phyloP scores from a whole-genome alignment of 768 basidiomycete genomes.

The Cubamyces sp. region DNA sequence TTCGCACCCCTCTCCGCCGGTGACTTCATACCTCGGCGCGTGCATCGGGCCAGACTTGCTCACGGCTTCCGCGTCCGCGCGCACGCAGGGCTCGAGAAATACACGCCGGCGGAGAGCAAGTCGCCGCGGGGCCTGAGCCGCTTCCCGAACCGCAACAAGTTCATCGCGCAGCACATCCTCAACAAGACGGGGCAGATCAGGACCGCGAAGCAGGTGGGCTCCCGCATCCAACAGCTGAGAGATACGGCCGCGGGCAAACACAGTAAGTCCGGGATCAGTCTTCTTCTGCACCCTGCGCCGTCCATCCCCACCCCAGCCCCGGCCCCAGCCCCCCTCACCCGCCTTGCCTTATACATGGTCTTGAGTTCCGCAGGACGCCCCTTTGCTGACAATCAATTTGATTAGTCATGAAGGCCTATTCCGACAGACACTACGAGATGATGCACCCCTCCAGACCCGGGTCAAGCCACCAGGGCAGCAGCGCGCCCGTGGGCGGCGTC shows the following conservation, averaged over 20 bases:
- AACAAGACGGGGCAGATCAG: slow-evolving; percentile 69
- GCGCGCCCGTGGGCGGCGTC: neutral
- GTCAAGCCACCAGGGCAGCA: slow-evolving; percentile 1
- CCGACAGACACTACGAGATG: slow-evolving; percentile 9
- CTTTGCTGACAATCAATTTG: slow-evolving; percentile 6
- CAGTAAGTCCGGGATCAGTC: slow-evolving; percentile 46
- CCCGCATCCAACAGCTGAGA: slow-evolving; percentile 76
- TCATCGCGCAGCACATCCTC: slow-evolving; percentile 79
- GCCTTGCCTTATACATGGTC: slow-evolving; percentile 4
- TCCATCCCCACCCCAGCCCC: neutral
- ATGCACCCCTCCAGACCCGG: slow-evolving; percentile 2
- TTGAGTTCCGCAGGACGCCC: slow-evolving; percentile 27
- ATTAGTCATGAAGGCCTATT: slow-evolving; percentile 28
- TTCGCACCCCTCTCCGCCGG: neutral
- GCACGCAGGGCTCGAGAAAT: slow-evolving; percentile 63
- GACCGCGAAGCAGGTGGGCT: slow-evolving; percentile 80
- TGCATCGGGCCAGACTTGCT: slow-evolving; percentile 1
- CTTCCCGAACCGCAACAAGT: slow-evolving; percentile 79
- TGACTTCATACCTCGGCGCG: slow-evolving; percentile 2
- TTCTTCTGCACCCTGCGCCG: slow-evolving; percentile 6
- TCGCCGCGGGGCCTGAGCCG: slow-evolving; percentile 75
- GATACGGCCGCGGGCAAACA: slow-evolving; percentile 75
- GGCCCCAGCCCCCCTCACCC: neutral
- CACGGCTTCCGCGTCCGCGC: slow-evolving; percentile 23
- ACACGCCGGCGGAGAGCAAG: slow-evolving; percentile 72